phyloP scores from a whole-genome alignment of 257 asterid genomes.

The Marsdenia floribunda region DNA sequence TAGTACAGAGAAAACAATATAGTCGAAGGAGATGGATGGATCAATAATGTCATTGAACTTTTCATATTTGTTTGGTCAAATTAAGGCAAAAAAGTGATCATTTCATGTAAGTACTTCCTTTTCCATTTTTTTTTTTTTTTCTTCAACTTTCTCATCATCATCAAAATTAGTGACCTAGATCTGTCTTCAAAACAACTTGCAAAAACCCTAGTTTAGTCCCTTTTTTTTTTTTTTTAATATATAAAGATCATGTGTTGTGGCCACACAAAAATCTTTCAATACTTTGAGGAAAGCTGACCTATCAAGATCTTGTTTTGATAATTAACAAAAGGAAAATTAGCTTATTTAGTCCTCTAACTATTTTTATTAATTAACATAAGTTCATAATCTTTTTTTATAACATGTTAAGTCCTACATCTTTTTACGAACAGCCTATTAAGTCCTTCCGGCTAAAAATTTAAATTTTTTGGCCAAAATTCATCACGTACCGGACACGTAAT shows the following conservation, averaged over 20 bases:
- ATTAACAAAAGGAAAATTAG: not conserved
- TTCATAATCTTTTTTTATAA: too few species aligned
- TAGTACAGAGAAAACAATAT: too few species aligned
- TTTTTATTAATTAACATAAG: too few species aligned
- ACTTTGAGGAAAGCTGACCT: not conserved
- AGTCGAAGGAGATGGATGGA: not conserved
- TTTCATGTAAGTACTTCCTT: not conserved
- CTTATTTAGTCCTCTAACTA: too few species aligned
- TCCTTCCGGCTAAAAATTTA: too few species aligned
- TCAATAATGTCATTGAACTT: not conserved
- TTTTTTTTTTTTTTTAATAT: too few species aligned
- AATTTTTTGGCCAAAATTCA: too few species aligned
- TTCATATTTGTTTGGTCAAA: not conserved
- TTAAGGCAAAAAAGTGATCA: not conserved
- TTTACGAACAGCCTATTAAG: too few species aligned
- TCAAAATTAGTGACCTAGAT: not conserved
- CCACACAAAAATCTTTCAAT: slow-evolving; percentile 1
- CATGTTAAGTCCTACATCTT: too few species aligned
- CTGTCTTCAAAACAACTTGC: not conserved
- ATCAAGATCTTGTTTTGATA: not conserved
- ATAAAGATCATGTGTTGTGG: not conserved
- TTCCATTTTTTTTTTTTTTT: not conserved
- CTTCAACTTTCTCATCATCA: not conserved
- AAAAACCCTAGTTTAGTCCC: too few species aligned
- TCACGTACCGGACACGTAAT: too few species aligned